Evolutionary conservation across 257 asterid species (phyloP).

Genomic region (Solanum lignicaule): DNA sequence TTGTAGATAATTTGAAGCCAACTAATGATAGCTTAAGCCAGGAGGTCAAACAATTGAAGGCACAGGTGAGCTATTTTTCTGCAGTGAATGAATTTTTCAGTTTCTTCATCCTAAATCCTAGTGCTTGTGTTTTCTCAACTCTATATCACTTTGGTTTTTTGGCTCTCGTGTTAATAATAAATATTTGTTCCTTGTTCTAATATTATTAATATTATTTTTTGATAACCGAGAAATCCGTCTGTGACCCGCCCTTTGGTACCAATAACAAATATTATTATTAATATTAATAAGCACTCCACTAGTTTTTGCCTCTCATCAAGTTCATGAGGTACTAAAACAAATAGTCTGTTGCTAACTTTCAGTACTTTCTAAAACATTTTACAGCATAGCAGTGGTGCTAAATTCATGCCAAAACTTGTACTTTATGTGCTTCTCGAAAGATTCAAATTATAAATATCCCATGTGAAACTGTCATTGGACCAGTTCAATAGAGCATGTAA

Average conservation of each 20-base stretch:
- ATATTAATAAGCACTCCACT: not conserved
- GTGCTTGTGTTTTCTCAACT: not conserved
- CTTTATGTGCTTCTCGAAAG: not conserved
- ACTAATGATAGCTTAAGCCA: constrained; percentile 23
- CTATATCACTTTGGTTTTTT: not conserved
- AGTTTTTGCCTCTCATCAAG: not conserved
- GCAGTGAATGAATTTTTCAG: not conserved
- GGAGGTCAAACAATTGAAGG: constrained; percentile 60
- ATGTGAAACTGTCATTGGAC: not conserved
- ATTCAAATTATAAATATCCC: not conserved
- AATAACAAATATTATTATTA: too few species aligned
- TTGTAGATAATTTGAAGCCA: constrained; percentile 24
- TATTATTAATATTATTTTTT: not conserved
- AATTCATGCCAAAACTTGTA: not conserved
- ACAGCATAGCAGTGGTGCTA: not conserved
- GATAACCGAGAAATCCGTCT: too few species aligned
- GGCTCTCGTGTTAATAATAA: not conserved
- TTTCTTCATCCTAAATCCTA: not conserved
- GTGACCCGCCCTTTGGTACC: too few species aligned
- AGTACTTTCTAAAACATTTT: not conserved
- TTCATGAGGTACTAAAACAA: not conserved
- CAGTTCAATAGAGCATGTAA: not conserved
- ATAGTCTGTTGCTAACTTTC: not conserved
- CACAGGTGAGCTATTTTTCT: constrained; percentile 40
- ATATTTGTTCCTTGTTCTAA: not conserved